Evolutionary conservation across 305 asterid genomes (phyloP).

Genomic region (Striga hermonthica): DNA sequence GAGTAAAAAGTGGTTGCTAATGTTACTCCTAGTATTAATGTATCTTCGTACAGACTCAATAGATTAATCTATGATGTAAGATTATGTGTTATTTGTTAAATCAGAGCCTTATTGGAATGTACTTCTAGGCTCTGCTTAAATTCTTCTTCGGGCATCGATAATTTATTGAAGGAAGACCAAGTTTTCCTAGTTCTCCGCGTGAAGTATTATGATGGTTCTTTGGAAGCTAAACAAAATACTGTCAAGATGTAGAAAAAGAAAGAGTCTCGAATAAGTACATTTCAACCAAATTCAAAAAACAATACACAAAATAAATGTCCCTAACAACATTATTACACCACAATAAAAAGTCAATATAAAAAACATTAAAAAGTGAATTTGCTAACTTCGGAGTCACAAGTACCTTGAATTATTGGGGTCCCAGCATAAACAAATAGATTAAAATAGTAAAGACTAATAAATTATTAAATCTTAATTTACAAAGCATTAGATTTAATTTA

Average conservation of each 20-base stretch:
- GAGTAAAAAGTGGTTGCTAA: background rate
- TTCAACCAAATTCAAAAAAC: too few relatives aligned
- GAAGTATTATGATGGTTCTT: conserved; percentile 43
- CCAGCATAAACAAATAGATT: too few relatives aligned
- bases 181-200: conserved; percentile 52
- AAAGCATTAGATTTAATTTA: too few relatives aligned
- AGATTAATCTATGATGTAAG: background rate
- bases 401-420: too few relatives aligned
- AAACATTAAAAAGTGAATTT: too few relatives aligned
- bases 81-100: conserved; percentile 14
- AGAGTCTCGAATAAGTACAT: too few relatives aligned
- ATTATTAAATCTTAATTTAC: too few relatives aligned
- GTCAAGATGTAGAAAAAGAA: conserved; percentile 42
- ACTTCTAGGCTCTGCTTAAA: conserved; percentile 81
- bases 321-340: too few relatives aligned
- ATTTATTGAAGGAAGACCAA: conserved; percentile 47
- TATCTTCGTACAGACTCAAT: conserved; percentile 9
- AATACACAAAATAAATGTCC: too few relatives aligned
- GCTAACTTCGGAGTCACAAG: too few relatives aligned
- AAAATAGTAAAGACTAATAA: too few relatives aligned
- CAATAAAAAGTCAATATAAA: too few relatives aligned
- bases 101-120: conserved; percentile 20
- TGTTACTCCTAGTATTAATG: conserved; percentile 4
- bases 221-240: conserved; percentile 38
- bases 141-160: conserved; percentile 35